Evolutionary conservation across 1,139 yeast genomes (phyloP), one percentile per base, ranked within the genome.

Genomic region (Yamadazyma epiphylla): DNA sequence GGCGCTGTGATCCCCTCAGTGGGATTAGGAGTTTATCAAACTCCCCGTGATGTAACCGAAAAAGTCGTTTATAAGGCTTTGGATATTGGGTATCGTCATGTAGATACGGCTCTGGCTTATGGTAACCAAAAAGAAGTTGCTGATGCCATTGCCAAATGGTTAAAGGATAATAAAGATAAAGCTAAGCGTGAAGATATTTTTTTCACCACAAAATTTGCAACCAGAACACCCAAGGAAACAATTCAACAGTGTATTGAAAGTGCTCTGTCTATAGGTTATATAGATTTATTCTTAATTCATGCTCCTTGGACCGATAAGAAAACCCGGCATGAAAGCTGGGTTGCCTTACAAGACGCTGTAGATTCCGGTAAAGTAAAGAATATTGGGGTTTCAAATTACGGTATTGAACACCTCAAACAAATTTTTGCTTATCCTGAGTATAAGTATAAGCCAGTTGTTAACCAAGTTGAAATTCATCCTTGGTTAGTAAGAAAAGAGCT

Each of bases 401-500:
- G 69, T 19, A 39, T 53, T 16, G 35, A 34, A n/a, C 69, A 60
- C 41, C 40, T 63, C 32, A 56, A 63, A 34, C 67, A 21, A 21
- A 6, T 17, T 7, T 15, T 23, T 13, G 24, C 19, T 8, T 26
- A 15, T 11, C 56, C 64, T 0, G 28, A 21, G 9, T 35, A 33
- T 26, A 70, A 60, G 41, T 50, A 68, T 25, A 65, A 64, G 11
- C 95, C 94, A 15, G 88, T 78, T 20, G 77, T 64, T 31, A 78
- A 81, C 55, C 94, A 84, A 58, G 69, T 81, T 36, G 91, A 82
- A 58, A 51, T 75, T 32, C 94, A 84, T 53, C 91, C 91, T 32
- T 70, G 70, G 46, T 65, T 83, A 34, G 85, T 87, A 27, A 89
- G 84, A 53, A 60, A 53, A 20, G 81, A 82, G 39, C 62, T 85